phyloP scores from a whole-genome alignment of 2,329 filamentous ascomycete species.

The Aspergillus oerlinghausenensis region DNA sequence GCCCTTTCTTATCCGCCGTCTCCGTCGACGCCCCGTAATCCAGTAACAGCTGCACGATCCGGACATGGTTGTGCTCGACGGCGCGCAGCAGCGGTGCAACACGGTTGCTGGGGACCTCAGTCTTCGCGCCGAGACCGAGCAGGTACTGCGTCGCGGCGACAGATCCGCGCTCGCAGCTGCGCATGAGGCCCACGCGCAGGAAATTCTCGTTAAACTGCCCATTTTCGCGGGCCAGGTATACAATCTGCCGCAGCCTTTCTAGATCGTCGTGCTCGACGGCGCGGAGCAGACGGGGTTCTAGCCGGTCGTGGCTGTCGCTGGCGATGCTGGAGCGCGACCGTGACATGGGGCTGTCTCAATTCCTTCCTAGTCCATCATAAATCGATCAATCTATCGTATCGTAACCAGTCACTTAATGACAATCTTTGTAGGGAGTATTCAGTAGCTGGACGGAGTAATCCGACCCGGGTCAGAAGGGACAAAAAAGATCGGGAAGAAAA shows the following conservation, averaged over 20 bases:
- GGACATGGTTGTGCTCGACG: conserved; percentile 37
- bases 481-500: conserved; percentile 6
- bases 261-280: conserved; percentile 37
- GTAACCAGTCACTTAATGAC: not conserved
- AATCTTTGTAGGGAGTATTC: conserved; percentile 2
- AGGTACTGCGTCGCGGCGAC: conserved; percentile 31
- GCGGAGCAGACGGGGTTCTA: conserved; percentile 40
- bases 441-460: not conserved
- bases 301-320: conserved; percentile 34
- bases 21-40: conserved; percentile 31
- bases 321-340: conserved; percentile 29
- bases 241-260: conserved; percentile 26
- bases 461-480: conserved; percentile 11
- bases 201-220: conserved; percentile 36
- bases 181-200: conserved; percentile 37
- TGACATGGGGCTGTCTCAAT: conserved; percentile 18
- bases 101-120: conserved; percentile 29
- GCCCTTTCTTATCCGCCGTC: conserved; percentile 42
- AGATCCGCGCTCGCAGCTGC: conserved; percentile 36
- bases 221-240: conserved; percentile 30
- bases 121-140: conserved; percentile 35
- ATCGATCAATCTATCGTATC: not conserved
- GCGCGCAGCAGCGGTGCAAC: conserved; percentile 34
- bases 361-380: not conserved
- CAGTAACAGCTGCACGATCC: conserved; percentile 43